These are phyloP conservation scores for Ophiocordyceps sinensis DNA, from an alignment of 2,329 filamentous ascomycete species.

Conservation along the genomic window DNA sequence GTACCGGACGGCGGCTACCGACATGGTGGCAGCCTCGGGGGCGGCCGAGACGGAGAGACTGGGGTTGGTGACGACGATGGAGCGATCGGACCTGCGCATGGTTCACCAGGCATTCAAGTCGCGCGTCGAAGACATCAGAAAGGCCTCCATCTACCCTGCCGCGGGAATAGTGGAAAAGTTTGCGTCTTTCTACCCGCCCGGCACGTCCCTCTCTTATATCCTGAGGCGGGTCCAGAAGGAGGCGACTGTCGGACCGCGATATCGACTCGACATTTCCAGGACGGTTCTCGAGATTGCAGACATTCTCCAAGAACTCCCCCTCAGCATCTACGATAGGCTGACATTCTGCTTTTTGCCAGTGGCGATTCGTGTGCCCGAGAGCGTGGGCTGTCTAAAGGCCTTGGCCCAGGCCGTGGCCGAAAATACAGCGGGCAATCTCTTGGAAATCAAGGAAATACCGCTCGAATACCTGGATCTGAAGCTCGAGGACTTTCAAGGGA, in stretches of 20 bases:
- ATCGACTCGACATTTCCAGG: slow-evolving; percentile 46
- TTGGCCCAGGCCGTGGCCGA: slow-evolving; percentile 58
- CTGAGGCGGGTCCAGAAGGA: slow-evolving; percentile 61
- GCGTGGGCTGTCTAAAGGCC: slow-evolving; percentile 36
- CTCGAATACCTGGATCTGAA: slow-evolving; percentile 63
- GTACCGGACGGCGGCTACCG: slow-evolving; percentile 49
- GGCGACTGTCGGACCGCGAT: slow-evolving; percentile 46
- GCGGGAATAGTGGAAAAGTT: slow-evolving; percentile 59
- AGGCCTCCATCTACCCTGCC: slow-evolving; percentile 64
- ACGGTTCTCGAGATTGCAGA: slow-evolving; percentile 56
- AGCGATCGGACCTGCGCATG: slow-evolving; percentile 48
- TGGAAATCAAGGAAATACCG: slow-evolving; percentile 56
- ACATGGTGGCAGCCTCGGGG: slow-evolving; percentile 2
- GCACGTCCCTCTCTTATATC: slow-evolving; percentile 73
- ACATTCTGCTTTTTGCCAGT: slow-evolving; percentile 61
- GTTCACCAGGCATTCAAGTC: slow-evolving; percentile 48
- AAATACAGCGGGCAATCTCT: slow-evolving; percentile 49
- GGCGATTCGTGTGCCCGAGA: slow-evolving; percentile 32
- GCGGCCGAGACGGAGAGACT: slow-evolving; percentile 25
- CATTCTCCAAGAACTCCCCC: slow-evolving; percentile 53
- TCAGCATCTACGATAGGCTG: slow-evolving; percentile 62
- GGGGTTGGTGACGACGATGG: slow-evolving; percentile 69
- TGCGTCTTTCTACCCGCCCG: slow-evolving; percentile 64
- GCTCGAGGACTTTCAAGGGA: slow-evolving; percentile 9
- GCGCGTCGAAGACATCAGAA: slow-evolving; percentile 50